Percentiles rank a stretch among this genome's conserved stretches.
Conservation (phyloP, 2,329 filamentous ascomycete species). For the Camptophora hylomeconis region DNA sequence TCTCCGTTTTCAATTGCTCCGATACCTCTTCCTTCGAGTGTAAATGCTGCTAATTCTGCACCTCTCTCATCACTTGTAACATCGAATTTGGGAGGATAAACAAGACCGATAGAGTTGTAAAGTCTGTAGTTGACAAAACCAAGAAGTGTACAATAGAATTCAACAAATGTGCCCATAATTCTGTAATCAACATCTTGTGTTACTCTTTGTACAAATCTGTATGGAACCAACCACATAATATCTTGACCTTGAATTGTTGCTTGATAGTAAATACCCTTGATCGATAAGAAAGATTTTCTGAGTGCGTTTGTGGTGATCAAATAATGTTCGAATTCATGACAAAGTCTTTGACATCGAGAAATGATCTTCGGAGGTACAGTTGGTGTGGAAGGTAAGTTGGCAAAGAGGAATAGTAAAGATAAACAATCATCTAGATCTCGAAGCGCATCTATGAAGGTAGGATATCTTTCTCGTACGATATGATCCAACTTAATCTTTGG, state of each 20-base stretch:
- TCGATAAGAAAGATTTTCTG: constrained; percentile 91
- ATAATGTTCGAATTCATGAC: constrained; percentile 95
- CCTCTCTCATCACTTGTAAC: constrained; percentile 73
- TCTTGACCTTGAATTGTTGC: constrained; percentile 95
- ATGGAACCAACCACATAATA: constrained; percentile 91
- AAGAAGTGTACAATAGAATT: constrained; percentile 94
- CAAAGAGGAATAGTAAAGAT: constrained; percentile 94
- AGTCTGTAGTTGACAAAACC: constrained; percentile 93
- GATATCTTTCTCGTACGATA: constrained; percentile 95
- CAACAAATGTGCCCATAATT: constrained; percentile 98
- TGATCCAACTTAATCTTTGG: constrained; percentile 87
- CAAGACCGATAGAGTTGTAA: constrained; percentile 79
- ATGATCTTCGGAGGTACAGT: constrained; percentile 92
- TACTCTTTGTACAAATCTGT: constrained; percentile 92
- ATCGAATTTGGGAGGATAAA: constrained; percentile 94
- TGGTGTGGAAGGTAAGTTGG: constrained; percentile 81
- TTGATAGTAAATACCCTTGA: constrained; percentile 99
- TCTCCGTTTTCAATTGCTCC: constrained; percentile 37
- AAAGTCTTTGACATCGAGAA: constrained; percentile 81
- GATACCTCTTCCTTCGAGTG: constrained; percentile 62
- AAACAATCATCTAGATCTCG: constrained; percentile 92
- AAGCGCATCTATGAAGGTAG: constrained; percentile 87
- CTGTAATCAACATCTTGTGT: constrained; percentile 93
- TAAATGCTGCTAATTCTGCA: constrained; percentile 82
- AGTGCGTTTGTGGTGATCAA: constrained; percentile 83